Percentiles rank a stretch among this genome's conserved stretches.
These are phyloP conservation scores for Prosopis cineraria DNA, from an alignment of 306 rosid species.

Conservation along the genomic window DNA sequence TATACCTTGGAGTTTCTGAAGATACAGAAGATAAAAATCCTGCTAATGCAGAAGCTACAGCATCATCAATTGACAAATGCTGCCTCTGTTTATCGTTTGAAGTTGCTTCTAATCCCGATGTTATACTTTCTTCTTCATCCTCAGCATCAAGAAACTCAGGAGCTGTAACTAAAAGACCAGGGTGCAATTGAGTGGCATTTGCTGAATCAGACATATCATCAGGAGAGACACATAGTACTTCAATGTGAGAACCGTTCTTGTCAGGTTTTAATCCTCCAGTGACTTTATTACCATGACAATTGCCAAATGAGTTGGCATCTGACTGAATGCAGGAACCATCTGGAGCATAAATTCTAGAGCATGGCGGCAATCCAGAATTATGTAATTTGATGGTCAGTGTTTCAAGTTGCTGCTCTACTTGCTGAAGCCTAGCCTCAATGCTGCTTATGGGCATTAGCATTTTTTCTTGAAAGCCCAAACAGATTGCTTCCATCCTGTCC, in stretches of 20 bases:
- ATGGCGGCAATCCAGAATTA: conserved; percentile 47
- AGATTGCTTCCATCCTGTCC: conserved; percentile 67
- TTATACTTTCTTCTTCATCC: conserved; percentile 53
- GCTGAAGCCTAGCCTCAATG: conserved; percentile 84
- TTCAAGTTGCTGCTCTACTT: conserved; percentile 88
- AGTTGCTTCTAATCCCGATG: conserved; percentile 32
- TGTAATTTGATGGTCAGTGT: conserved; percentile 48
- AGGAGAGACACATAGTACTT: conserved; percentile 36
- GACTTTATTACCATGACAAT: conserved; percentile 39
- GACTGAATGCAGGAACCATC: conserved; percentile 58
- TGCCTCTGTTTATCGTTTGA: conserved; percentile 48
- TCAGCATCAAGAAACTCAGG: conserved; percentile 75
- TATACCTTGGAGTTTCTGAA: conserved; percentile 40
- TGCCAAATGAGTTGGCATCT: conserved; percentile 51
- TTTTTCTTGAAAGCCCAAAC: conserved; percentile 82
- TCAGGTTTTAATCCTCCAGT: conserved; percentile 45
- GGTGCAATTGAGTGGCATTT: conserved; percentile 48
- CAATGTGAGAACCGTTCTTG: conserved; percentile 42
- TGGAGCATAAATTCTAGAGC: conserved; percentile 62
- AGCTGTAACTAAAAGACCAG: conserved; percentile 78
- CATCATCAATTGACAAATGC: conserved; percentile 67
- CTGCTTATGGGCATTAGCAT: conserved; percentile 72
- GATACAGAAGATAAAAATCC: conserved; percentile 61
- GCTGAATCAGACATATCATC: conserved; percentile 39
- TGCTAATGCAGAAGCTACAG: conserved; percentile 81